These are phyloP conservation scores for Pleurotus ostreatus DNA, from an alignment of 768 basidiomycete species.

Conservation along the genomic window DNA sequence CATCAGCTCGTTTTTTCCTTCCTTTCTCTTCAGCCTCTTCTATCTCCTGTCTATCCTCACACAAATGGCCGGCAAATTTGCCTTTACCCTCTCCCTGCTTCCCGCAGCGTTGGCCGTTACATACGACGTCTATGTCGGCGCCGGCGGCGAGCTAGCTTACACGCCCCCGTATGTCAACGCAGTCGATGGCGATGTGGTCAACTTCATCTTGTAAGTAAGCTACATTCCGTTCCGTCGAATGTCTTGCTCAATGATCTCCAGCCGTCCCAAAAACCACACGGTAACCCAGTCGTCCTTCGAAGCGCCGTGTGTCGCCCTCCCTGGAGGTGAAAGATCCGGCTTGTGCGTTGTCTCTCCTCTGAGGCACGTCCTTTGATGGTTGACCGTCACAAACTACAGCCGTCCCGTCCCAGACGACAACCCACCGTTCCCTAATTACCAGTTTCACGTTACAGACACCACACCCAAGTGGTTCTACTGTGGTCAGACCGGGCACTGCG, in stretches of 20 bases:
- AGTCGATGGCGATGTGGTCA: constrained; percentile 13
- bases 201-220: constrained; percentile 17
- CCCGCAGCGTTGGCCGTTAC: constrained; percentile 9
- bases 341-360: too few relatives aligned
- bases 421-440: too few relatives aligned
- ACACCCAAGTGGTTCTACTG: constrained; percentile 28
- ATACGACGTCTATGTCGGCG: constrained; percentile 16
- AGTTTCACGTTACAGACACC: too few relatives aligned
- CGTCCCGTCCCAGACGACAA: too few relatives aligned
- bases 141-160: constrained; percentile 12
- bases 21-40: background rate
- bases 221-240: background rate
- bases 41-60: background rate
- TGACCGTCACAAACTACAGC: too few relatives aligned
- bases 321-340: background rate
- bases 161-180: constrained; percentile 16
- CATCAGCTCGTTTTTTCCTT: background rate
- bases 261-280: constrained; percentile 25
- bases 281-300: constrained; percentile 31
- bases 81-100: constrained; percentile 1
- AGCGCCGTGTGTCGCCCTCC: constrained; percentile 22
- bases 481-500: constrained; percentile 20
- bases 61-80: background rate
- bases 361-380: too few relatives aligned
- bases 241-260: background rate